Percentiles rank a stretch among this genome's conserved stretches.
These are phyloP conservation scores for Camellia lanceoleosa DNA, from an alignment of 148 eudicot species.

Conservation along the genomic window DNA sequence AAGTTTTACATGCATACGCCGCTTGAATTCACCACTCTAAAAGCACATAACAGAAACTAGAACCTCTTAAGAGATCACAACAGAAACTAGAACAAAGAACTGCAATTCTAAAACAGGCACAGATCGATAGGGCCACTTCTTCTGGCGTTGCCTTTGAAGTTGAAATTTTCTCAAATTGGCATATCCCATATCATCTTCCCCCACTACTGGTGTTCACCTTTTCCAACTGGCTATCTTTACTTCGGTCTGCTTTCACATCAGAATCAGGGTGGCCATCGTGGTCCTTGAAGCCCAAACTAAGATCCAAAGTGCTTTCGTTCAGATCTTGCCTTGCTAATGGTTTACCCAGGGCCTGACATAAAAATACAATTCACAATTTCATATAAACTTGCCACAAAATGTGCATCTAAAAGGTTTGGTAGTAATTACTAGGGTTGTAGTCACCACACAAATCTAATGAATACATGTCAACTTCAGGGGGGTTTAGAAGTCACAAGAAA, in stretches of 20 bases:
- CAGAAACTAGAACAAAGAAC: not conserved
- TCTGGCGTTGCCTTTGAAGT: not conserved
- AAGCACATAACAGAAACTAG: not conserved
- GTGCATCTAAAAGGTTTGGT: not conserved
- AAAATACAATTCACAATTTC: conserved; percentile 5
- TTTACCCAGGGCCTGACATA: conserved; percentile 43
- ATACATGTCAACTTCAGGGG: not conserved
- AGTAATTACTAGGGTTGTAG: not conserved
- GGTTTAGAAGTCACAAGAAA: not conserved
- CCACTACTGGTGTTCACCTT: conserved; percentile 8
- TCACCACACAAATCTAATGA: not conserved
- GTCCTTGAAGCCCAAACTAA: conserved; percentile 59
- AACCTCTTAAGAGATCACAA: not conserved
- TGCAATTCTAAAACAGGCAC: conserved; percentile 10
- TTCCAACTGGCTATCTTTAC: conserved; percentile 21
- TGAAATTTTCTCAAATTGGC: not conserved
- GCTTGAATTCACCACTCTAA: not conserved
- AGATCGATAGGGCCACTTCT: not conserved
- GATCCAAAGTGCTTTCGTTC: conserved; percentile 68
- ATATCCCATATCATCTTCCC: conserved; percentile 7
- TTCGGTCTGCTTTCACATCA: conserved; percentile 32
- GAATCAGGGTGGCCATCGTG: conserved; percentile 51
- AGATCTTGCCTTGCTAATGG: conserved; percentile 62
- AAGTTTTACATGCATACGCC: conserved; percentile 11
- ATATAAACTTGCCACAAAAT: not conserved